Percentiles rank a stretch among this genome's conserved stretches.
Conservation (phyloP, 2,329 filamentous ascomycete species). For the Phyllosticta capitalensis region DNA sequence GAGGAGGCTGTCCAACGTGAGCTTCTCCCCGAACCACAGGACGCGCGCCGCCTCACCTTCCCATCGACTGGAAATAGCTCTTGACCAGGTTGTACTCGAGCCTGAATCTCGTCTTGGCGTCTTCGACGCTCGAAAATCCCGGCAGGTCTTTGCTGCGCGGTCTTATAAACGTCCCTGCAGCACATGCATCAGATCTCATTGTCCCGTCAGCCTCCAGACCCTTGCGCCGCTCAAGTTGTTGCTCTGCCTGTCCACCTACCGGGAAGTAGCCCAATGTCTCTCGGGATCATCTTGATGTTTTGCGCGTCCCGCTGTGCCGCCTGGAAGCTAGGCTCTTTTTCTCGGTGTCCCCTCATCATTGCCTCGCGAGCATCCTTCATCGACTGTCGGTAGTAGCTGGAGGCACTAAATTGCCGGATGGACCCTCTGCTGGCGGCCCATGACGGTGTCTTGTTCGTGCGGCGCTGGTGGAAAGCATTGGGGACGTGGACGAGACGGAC, state of each 20-base stretch:
- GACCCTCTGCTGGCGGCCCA: background rate
- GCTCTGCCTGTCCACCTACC: slow-evolving; percentile 8
- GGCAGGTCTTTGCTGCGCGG: slow-evolving; percentile 23
- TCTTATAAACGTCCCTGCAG: slow-evolving; percentile 27
- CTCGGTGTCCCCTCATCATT: background rate
- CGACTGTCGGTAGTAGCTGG: background rate
- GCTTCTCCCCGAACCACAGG: background rate
- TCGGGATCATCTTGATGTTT: slow-evolving; percentile 6
- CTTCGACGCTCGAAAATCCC: slow-evolving; percentile 17
- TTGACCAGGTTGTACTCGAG: slow-evolving; percentile 20
- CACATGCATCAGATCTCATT: background rate
- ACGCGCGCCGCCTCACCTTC: slow-evolving; percentile 14
- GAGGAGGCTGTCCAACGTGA: slow-evolving; percentile 4
- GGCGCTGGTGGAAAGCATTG: background rate
- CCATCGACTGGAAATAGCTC: slow-evolving; percentile 13
- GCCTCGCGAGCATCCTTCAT: background rate
- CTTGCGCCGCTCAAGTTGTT: background rate
- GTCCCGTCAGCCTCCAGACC: background rate
- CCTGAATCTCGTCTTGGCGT: slow-evolving; percentile 16
- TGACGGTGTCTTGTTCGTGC: background rate
- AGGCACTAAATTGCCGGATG: background rate
- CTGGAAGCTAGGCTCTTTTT: background rate
- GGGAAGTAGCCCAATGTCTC: slow-evolving; percentile 16
- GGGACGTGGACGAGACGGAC: background rate
- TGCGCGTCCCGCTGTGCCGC: background rate